These are phyloP conservation scores for Nakaseomyces delphensis DNA, from an alignment of 1,139 yeast species.

Conservation along the genomic window DNA sequence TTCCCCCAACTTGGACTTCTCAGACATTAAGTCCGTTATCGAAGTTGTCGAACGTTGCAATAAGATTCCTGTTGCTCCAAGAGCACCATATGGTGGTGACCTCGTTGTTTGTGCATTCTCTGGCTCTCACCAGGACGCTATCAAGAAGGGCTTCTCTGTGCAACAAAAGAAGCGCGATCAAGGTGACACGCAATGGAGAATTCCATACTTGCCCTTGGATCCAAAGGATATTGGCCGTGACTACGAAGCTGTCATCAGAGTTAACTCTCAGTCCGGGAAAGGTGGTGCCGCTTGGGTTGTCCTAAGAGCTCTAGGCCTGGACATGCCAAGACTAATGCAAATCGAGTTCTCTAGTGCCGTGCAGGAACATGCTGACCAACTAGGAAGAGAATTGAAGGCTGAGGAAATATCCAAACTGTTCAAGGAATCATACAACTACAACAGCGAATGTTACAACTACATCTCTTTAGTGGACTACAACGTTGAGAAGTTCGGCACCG, in stretches of 20 bases:
- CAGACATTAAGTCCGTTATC: slow-evolving; percentile 72
- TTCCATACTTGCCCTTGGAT: slow-evolving; percentile 93
- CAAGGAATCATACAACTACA: slow-evolving; percentile 60
- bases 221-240: slow-evolving; percentile 95
- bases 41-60: slow-evolving; percentile 88
- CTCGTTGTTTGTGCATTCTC: slow-evolving; percentile 94
- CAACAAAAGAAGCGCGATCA: slow-evolving; percentile 43
- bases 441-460: slow-evolving; percentile 33
- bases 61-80: slow-evolving; percentile 84
- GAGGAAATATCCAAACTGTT: slow-evolving; percentile 71
- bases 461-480: slow-evolving; percentile 44
- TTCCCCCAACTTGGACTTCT: slow-evolving; percentile 75
- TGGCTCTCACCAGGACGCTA: slow-evolving; percentile 97
- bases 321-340: slow-evolving; percentile 86
- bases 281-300: slow-evolving; percentile 99
- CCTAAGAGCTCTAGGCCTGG: slow-evolving; percentile 77
- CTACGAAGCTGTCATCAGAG: slow-evolving; percentile 95
- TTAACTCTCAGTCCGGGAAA: slow-evolving; percentile 97
- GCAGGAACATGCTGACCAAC: slow-evolving; percentile 68
- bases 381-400: slow-evolving; percentile 77
- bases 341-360: slow-evolving; percentile 81
- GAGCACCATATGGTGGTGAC: slow-evolving; percentile 97
- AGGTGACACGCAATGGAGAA: slow-evolving; percentile 54
- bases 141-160: slow-evolving; percentile 81
- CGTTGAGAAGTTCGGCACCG: slow-evolving; percentile 35